These are phyloP conservation scores for Phytophthora citricola DNA, from an alignment of 352 stramenopile species.

Conservation along the genomic window DNA sequence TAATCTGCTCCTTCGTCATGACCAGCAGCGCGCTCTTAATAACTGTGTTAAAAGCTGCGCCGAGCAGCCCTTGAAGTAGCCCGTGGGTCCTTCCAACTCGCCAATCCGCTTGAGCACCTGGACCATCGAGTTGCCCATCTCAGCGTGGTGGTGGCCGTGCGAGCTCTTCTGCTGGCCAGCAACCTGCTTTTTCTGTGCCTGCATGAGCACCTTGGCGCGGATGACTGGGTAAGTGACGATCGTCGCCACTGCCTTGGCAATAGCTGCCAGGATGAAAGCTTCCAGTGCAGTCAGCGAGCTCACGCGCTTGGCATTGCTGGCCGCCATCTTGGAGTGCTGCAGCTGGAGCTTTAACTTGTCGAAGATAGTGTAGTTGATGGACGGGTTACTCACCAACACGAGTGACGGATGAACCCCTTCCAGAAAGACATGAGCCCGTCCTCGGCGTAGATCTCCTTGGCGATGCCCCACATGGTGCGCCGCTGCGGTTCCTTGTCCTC, in stretches of 20 bases:
- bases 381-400: constrained; percentile 88
- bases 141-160: constrained; percentile 50
- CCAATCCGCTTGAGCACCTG: constrained; percentile 74
- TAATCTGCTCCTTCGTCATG: constrained; percentile 89
- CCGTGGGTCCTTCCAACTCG: constrained; percentile 58
- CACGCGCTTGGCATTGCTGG: constrained; percentile 43
- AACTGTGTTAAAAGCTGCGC: constrained; percentile 85
- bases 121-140: constrained; percentile 67
- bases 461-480: constrained; percentile 58
- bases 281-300: constrained; percentile 68
- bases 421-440: constrained; percentile 81
- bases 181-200: constrained; percentile 74
- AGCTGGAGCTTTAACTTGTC: constrained; percentile 84
- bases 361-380: constrained; percentile 92
- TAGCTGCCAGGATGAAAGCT: constrained; percentile 82
- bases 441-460: constrained; percentile 73
- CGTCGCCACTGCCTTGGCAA: constrained; percentile 86
- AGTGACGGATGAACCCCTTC: constrained; percentile 90
- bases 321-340: constrained; percentile 59
- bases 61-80: constrained; percentile 83
- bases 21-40: constrained; percentile 84
- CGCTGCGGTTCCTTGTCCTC: constrained; percentile 30
- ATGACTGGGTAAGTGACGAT: constrained; percentile 91
- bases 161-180: constrained; percentile 23
- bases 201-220: constrained; percentile 89